Conservation (phyloP, 192 early-diverging fungal genomes). For the Coemansia sp. region DNA sequence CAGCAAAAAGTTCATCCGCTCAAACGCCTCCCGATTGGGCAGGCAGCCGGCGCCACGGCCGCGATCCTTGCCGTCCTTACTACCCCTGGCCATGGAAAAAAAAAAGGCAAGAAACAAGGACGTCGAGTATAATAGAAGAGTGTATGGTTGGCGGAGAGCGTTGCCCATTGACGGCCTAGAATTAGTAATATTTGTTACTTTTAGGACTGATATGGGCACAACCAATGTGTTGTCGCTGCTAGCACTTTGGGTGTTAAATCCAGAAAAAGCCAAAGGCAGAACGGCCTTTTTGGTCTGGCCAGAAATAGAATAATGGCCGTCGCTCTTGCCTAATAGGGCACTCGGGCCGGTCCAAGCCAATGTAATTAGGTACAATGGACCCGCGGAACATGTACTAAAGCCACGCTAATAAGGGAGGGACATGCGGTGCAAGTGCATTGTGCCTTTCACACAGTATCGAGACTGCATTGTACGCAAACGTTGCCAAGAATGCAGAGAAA, state of each 20-base stretch:
- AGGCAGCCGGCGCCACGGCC: slow-evolving; percentile 10
- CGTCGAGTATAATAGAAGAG: not conserved
- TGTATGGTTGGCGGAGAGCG: not conserved
- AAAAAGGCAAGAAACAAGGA: not conserved
- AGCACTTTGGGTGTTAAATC: not conserved
- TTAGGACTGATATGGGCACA: not conserved
- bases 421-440: not conserved
- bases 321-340: not conserved
- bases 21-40: slow-evolving; percentile 43
- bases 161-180: not conserved
- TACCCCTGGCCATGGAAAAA: not conserved
- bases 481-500: not conserved
- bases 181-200: not conserved
- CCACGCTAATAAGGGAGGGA: not conserved
- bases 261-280: not conserved
- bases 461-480: not conserved
- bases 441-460: not conserved
- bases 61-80: slow-evolving; percentile 2
- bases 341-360: not conserved
- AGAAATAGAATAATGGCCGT: not conserved
- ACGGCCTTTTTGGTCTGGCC: not conserved
- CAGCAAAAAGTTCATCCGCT: slow-evolving; percentile 50
- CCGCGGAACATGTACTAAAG: not conserved
- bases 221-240: not conserved
- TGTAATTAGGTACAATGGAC: not conserved